Evolutionary conservation across 495 filamentous ascomycete species (phyloP), one percentile per base, ranked within the genome.

Genomic region (Umbilicaria muhlenbergii): DNA sequence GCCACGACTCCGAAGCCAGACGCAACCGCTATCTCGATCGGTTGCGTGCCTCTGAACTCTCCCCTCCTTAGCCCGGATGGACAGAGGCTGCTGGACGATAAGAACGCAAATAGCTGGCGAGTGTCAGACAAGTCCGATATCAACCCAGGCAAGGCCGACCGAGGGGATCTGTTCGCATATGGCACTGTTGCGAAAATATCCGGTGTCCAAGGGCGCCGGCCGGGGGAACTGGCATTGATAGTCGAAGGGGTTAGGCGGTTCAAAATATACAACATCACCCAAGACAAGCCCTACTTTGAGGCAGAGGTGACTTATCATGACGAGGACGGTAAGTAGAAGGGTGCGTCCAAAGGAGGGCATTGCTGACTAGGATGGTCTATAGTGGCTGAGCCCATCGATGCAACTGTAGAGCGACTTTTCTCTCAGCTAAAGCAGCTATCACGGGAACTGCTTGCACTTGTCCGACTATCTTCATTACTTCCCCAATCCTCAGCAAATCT

Each of bases 221-320:
- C 77, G n/a, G 75, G 80, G 18, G 81, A 93, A 52, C 74, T 88
- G 28, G 77, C 76, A 39, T 56, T 99, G 40, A 66, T 94, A 2
- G 84, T 99, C 10, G 86, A 95, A 53, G 92, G 92, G 16, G 60
- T 85, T 13, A 74, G 76, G 42, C 71, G 92, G 32, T 79, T 96
- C 38, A 71, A 73, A 39, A 62, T 94, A 10, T 80, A 81, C 38
- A 80, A 78, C 51, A 59, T 93, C 37, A 65, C 75, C 24, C 78
- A 82, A 51, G 83, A 92, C 41, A 77, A 78, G 38, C 83, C 86
- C 3, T 96, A 78, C 57, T 83, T 95, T 47, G 86, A 94, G 59
- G 89, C 75, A 11, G 78, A 75, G 48, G 77, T 92, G 1, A 60
- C 64, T 41, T 55, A 71, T 37, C 66, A 78, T 51, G 76, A 84